A percentile compares a stretch with the other conserved stretches of the same genome.
Evolutionary conservation across 495 filamentous ascomycete genomes (phyloP).

Genomic region (Xylaria curta): DNA sequence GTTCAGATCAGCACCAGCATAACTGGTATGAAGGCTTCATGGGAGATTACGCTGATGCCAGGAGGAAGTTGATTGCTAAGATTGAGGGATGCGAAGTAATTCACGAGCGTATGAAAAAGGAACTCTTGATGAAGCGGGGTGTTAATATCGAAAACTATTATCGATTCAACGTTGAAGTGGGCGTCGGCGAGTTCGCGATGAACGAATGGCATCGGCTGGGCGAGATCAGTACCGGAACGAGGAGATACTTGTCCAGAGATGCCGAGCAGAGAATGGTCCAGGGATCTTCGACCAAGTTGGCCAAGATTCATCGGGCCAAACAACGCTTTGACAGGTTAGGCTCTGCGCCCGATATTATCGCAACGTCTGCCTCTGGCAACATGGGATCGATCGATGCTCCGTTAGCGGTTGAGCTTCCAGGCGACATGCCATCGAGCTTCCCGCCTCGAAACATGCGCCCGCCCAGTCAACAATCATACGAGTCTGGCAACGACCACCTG

Average conservation of each 20-base stretch:
- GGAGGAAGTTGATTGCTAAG: conserved; percentile 80
- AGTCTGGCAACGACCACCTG: conserved; percentile 52
- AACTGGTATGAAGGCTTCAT: conserved; percentile 95
- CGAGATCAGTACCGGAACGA: conserved; percentile 91
- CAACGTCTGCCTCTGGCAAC: conserved; percentile 34
- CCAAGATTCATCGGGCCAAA: conserved; percentile 76
- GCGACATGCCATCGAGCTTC: conserved; percentile 47
- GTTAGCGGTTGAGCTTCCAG: conserved; percentile 55
- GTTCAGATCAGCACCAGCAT: conserved; percentile 68
- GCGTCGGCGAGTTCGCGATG: conserved; percentile 97
- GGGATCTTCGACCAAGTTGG: conserved; percentile 79
- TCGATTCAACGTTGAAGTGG: conserved; percentile 95
- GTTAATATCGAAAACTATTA: conserved; percentile 93
- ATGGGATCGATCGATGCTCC: conserved; percentile 46
- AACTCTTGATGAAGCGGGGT: conserved; percentile 75
- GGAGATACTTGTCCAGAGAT: conserved; percentile 76
- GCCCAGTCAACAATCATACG: conserved; percentile 53
- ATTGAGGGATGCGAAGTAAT: conserved; percentile 95
- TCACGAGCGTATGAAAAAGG: conserved; percentile 79
- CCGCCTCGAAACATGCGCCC: conserved; percentile 39
- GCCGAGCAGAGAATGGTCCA: conserved; percentile 78
- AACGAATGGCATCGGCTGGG: conserved; percentile 95
- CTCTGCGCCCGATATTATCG: conserved; percentile 39
- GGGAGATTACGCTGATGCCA: conserved; percentile 89
- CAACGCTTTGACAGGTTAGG: conserved; percentile 47